Base-by-base conservation (phyloP, 129 eudicot genomes). In the Artemisia annua region DNA sequence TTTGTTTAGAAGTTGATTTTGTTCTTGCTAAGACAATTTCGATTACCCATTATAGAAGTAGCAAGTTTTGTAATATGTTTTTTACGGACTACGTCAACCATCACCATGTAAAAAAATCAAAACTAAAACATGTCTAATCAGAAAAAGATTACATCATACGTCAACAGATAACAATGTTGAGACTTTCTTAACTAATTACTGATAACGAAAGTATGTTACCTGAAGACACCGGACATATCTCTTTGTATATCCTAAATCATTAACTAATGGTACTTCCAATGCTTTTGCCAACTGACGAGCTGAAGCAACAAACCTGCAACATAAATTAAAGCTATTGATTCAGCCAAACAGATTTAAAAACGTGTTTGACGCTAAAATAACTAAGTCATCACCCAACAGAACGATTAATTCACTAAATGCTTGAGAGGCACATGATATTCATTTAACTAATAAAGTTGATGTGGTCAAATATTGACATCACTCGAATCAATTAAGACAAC, bases 191-290 rank as follows among this genome's bases (percentile, higher is more conserved):
- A 12, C 18, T 7, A 39, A 39, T 39, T 7, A 30, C 75, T 12
- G 53, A 48, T 43, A 32, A 73, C 67, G 11, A 50, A 68, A 75
- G 57, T 56, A 73, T 15, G 54, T 46, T 81, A 95, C 99, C 99
- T 95, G 99, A 73, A 95, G 96, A 76, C 99, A 95, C 11, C 99
- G 87, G 30, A 95, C 99, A 63, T 95, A 95, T 95, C 99, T 83
- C 83, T 95, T 95, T 26, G 99, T 95, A 76, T 95, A 95, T 71
- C 99, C 99, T 80, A 95, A 87, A 80, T 95, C 99, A 83, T 95
- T 95, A 63, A 95, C 99, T 67, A 91, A 78, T 9, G 99, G 99
- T 62, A 91, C 97, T 79, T 95, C 99, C 96, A 95, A 84, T 5
- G 95, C 96, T 79, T 95, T 95, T 63, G 95, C 97, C 83, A 95